Base-by-base conservation (phyloP, 257 asterid genomes). In the Petrea volubilis region DNA sequence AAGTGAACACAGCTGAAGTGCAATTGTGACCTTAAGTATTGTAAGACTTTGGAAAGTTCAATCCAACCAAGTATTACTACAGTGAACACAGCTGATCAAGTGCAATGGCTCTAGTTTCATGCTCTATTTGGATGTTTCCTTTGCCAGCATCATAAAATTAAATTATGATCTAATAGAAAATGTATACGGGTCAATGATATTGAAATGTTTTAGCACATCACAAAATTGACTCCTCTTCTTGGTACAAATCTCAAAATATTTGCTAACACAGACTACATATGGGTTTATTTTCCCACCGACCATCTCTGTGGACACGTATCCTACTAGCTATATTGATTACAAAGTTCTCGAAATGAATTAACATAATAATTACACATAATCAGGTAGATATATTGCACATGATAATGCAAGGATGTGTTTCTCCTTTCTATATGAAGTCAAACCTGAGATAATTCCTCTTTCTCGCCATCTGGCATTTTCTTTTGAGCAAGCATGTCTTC, bases 401-500 rank as follows among this genome's bases (percentile, higher is more conserved):
- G n/a, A 10, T 24, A 25, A 94, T 77, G 33, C 4, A 8, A 21
- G 9, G 23, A 10, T 24, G 3, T 21, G 90, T 95, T 84, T 90
- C 90, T 53, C 10, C 17, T 66, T 1, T 28, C 15, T 50, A 47
- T 31, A 46, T 43, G 43, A 29, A 47, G 70, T 71, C 74, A 69
- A 75, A 87, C 94, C 94, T 87, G 94, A 33, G 94, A 87, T 73
- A 87, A 83, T 79, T 87, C 89, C 78, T 87, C 94, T 78, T 85
- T 87, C 68, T 79, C 79, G 28, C 90, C 94, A 75, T 87, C 91
- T 58, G 91, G 86, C 56, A 85, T 85, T 76, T 83, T 83, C 91
- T 95, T 92, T 72, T 95, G 97, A 40, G 99, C 99, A 77, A 92
- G 90, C 98, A 92, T 83, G 72, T 95, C 96, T 86, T 92, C 97